A percentile compares a stretch with the other conserved stretches of the same genome.
phyloP scores from a whole-genome alignment of 108 stramenopile species.

The Craspedostauros australis region DNA sequence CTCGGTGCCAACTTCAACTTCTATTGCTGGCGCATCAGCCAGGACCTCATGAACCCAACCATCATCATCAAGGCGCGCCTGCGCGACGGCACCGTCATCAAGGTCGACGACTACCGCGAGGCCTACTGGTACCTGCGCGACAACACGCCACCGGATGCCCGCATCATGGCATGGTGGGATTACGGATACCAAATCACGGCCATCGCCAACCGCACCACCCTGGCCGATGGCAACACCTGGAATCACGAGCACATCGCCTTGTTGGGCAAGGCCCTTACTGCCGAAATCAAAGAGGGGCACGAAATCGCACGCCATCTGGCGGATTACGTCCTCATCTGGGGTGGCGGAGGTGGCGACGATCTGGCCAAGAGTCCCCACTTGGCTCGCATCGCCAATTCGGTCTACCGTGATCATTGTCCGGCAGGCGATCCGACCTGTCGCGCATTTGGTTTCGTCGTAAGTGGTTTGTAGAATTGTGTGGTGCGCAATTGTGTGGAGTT shows the following conservation, averaged over 20 bases:
- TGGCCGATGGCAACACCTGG: constrained; percentile 99
- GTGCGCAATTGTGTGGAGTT: not conserved
- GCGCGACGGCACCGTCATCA: constrained; percentile 69
- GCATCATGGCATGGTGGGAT: constrained; percentile 97
- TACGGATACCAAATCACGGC: constrained; percentile 93
- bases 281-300: constrained; percentile 85
- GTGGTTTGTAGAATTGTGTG: constrained; percentile 1
- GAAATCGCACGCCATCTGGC: constrained; percentile 92
- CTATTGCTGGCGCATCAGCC: constrained; percentile 66
- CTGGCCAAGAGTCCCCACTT: constrained; percentile 95
- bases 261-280: constrained; percentile 87
- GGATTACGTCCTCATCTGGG: constrained; percentile 94
- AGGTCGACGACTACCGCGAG: constrained; percentile 97
- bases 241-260: constrained; percentile 99
- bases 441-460: constrained; percentile 76
- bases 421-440: constrained; percentile 87
- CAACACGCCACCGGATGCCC: constrained; percentile 92
- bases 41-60: constrained; percentile 77
- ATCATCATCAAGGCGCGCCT: constrained; percentile 89
- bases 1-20: constrained; percentile 45
- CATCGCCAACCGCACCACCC: constrained; percentile 94
- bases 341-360: constrained; percentile 95
- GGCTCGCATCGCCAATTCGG: constrained; percentile 94
- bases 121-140: constrained; percentile 98
- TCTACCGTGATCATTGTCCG: constrained; percentile 95